These are phyloP conservation scores for Cucumis cinereus DNA, from an alignment of 306 rosid genomes.

Conservation along the genomic window DNA sequence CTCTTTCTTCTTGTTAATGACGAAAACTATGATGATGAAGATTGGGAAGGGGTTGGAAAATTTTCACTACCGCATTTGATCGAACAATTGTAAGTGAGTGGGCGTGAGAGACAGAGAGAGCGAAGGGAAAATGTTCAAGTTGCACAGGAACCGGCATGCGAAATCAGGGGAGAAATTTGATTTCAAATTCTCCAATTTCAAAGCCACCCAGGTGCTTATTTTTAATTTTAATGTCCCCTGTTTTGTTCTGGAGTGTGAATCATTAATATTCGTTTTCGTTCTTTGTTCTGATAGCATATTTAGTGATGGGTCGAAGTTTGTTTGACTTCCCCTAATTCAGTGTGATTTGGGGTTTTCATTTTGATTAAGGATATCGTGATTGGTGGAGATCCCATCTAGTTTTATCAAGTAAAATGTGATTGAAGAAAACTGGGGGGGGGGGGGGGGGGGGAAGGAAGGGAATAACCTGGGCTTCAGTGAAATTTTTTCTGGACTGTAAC, in stretches of 20 bases:
- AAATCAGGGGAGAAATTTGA: constrained; percentile 44
- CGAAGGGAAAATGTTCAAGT: constrained; percentile 42
- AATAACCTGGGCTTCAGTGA: too few species aligned
- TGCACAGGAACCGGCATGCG: constrained; percentile 42
- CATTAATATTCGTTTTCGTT: not conserved
- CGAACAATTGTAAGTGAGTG: not conserved
- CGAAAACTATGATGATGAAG: constrained; percentile 20
- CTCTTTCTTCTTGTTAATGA: constrained; percentile 45
- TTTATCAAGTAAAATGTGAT: not conserved
- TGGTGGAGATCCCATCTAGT: not conserved
- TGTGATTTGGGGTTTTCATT: not conserved
- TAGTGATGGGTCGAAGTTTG: not conserved
- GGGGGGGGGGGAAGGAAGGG: too few species aligned
- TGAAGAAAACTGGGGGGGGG: not conserved
- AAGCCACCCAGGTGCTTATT: constrained; percentile 24
- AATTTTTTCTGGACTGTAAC: too few species aligned
- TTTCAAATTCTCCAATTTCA: constrained; percentile 27
- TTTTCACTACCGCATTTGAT: constrained; percentile 6
- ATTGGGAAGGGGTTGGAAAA: not conserved
- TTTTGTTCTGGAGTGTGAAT: not conserved
- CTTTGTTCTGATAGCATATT: not conserved
- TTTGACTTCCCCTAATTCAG: not conserved
- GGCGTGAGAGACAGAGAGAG: constrained; percentile 3
- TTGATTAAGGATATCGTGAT: not conserved
- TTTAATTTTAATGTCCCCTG: not conserved